Evolutionary conservation across 192 early-diverging fungal species (phyloP).

Genomic region (Podila verticillata): DNA sequence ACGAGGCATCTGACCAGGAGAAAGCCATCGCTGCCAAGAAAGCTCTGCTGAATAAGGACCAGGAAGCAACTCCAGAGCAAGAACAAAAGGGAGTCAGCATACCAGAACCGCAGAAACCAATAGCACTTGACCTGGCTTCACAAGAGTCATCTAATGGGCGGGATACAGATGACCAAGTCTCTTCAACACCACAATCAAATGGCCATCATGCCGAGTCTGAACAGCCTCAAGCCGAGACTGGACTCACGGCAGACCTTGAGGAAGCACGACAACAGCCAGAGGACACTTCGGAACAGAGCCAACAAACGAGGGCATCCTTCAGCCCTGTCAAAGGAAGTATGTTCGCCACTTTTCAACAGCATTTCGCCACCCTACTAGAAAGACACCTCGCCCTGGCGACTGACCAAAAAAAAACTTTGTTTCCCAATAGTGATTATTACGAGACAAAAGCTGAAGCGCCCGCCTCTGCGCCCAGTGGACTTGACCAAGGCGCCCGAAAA

Average conservation of each 20-base stretch:
- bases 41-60: neutral
- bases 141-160: neutral
- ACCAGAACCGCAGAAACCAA: neutral
- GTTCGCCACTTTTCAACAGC: neutral
- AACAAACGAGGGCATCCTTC: neutral
- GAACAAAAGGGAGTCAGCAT: neutral
- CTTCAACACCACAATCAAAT: neutral
- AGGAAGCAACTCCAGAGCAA: neutral
- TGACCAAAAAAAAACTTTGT: too few species aligned
- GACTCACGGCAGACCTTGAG: too few species aligned
- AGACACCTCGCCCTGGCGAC: too few species aligned
- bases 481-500: constrained; percentile 20
- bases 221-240: neutral
- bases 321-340: neutral
- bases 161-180: neutral
- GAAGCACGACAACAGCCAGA: neutral
- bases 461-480: constrained; percentile 32
- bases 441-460: constrained; percentile 32
- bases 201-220: neutral
- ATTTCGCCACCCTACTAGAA: too few species aligned
- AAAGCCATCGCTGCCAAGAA: neutral
- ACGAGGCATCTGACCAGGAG: neutral
- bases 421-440: neutral
- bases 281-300: neutral
- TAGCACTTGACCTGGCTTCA: neutral